Evolutionary conservation across 164 flowering plant species (phyloP).

Genomic region (Echeveria elegans): DNA sequence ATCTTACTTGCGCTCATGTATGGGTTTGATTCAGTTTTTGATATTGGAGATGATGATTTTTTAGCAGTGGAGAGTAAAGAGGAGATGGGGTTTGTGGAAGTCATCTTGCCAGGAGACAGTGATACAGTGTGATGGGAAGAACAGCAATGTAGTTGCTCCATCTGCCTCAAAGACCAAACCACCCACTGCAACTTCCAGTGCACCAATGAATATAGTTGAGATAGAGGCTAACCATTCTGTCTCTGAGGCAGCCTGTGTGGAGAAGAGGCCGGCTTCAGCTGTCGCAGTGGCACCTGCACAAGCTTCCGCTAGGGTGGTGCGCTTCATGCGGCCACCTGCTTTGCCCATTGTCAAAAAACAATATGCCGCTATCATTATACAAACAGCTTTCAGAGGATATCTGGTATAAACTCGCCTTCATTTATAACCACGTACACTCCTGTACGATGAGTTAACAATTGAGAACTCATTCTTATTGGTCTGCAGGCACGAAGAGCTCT

Average conservation of each 20-base stretch:
- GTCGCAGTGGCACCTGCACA: constrained; percentile 59
- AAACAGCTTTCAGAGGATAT: constrained; percentile 80
- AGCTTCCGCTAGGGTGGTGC: constrained; percentile 52
- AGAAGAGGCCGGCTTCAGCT: constrained; percentile 45
- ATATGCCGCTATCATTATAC: constrained; percentile 50
- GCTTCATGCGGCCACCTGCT: constrained; percentile 35
- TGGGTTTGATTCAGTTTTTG: neutral
- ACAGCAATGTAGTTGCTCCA: constrained; percentile 13
- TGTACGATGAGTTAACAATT: neutral
- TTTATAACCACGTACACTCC: neutral
- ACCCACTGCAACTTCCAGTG: neutral
- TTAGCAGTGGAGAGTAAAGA: constrained; percentile 53
- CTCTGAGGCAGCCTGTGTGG: constrained; percentile 14
- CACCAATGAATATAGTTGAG: neutral
- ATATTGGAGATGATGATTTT: constrained; percentile 2
- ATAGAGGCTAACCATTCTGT: neutral
- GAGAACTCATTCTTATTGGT: constrained; percentile 1
- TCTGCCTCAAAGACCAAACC: neutral
- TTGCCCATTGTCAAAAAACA: constrained; percentile 22
- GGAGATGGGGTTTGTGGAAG: constrained; percentile 65
- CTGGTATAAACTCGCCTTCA: constrained; percentile 30
- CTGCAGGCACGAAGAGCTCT: constrained; percentile 81
- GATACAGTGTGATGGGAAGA: constrained; percentile 21
- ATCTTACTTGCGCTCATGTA: constrained; percentile 3
- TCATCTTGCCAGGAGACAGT: constrained; percentile 21